Percentiles rank a stretch among this genome's conserved stretches.
These are phyloP conservation scores for Tetrahymena borealis DNA, from an alignment of 73 alveolate species.

Conservation along the genomic window DNA sequence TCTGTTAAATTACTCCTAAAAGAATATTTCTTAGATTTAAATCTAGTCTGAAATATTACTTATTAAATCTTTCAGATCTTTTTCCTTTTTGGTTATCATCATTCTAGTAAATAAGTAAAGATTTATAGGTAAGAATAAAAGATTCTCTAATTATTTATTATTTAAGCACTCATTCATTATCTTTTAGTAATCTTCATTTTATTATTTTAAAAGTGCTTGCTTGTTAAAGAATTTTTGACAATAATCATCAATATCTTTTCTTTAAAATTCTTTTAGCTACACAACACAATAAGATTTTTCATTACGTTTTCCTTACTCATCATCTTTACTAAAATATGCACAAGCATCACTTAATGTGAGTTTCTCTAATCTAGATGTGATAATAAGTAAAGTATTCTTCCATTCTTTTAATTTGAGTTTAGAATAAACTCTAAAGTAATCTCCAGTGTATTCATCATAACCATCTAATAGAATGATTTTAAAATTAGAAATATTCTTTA, in stretches of 20 bases:
- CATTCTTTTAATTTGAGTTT: not conserved
- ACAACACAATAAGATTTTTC: not conserved
- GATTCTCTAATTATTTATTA: not conserved
- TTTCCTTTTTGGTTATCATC: not conserved
- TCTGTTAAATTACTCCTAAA: not conserved
- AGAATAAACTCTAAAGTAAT: not conserved
- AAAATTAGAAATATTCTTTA: not conserved
- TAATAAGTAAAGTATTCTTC: not conserved
- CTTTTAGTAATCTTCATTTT: not conserved
- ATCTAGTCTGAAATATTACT: not conserved
- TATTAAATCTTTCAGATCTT: not conserved
- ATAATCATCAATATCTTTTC: not conserved
- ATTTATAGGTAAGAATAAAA: not conserved
- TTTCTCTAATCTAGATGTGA: not conserved
- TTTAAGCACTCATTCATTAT: not conserved
- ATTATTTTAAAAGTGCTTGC: not conserved
- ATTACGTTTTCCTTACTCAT: not conserved
- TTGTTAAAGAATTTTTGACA: not conserved
- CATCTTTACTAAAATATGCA: not conserved
- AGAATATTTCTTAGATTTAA: not conserved
- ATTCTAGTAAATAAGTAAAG: not conserved
- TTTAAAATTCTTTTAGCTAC: not conserved
- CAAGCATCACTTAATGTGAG: not conserved
- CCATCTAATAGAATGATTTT: not conserved
- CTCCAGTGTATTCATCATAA: not conserved